Conservation (phyloP, 768 basidiomycete genomes). For the Tylopilus cervinicoccineus region DNA sequence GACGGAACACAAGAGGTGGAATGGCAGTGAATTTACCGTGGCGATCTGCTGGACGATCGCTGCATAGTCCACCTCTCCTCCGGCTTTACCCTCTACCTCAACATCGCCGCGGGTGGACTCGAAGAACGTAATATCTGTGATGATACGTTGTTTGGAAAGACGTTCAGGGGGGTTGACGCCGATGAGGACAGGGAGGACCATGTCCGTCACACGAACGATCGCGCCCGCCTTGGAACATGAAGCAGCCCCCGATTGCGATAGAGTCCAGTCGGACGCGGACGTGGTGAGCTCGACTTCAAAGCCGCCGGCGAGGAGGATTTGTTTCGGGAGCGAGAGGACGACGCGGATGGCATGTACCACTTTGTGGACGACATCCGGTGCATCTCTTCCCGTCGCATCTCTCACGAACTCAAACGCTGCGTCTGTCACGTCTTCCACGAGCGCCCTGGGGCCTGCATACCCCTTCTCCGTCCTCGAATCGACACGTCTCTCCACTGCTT, state of each 20-base stretch:
- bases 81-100: background rate
- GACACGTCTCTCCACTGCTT: constrained; percentile 37
- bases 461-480: constrained; percentile 1
- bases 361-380: no score
- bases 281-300: constrained; percentile 40
- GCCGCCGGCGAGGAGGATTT: constrained; percentile 46
- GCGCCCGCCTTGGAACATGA: constrained; percentile 3
- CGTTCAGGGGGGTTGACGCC: constrained; percentile 73
- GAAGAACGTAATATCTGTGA: constrained; percentile 47
- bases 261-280: constrained; percentile 1
- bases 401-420: constrained; percentile 35
- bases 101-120: constrained; percentile 24
- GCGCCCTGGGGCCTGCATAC: constrained; percentile 29
- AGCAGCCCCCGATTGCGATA: background rate
- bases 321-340: constrained; percentile 42
- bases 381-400: background rate
- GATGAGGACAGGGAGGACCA: constrained; percentile 54
- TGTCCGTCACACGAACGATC: constrained; percentile 40
- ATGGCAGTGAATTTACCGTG: constrained; percentile 9
- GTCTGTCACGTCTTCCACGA: constrained; percentile 36
- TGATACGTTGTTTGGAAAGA: constrained; percentile 57
- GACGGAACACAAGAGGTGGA: background rate
- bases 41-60: constrained; percentile 33
- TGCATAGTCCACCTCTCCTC: constrained; percentile 32
- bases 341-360: constrained; percentile 35